Conservation (phyloP, 176 grass and related monocot genomes). For the Carex scoparia region DNA sequence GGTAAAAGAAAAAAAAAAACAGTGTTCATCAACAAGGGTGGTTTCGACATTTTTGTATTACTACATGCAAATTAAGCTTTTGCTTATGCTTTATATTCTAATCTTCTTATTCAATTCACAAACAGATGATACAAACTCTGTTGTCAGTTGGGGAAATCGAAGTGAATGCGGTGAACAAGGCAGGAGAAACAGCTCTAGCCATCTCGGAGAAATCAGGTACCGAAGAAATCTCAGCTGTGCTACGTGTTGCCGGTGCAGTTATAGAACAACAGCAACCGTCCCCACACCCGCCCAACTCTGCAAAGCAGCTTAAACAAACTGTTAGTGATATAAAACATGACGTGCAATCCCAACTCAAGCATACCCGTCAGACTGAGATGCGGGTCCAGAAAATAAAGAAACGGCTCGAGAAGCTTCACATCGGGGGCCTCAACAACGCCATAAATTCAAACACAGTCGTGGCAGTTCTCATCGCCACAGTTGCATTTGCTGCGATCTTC, state of each 20-base stretch:
- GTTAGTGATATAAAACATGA: slow-evolving; percentile 92
- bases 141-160: slow-evolving; percentile 57
- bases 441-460: slow-evolving; percentile 95
- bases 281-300: slow-evolving; percentile 57
- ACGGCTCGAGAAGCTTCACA: slow-evolving; percentile 76
- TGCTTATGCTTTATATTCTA: neutral
- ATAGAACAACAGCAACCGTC: slow-evolving; percentile 44
- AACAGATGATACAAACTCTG: slow-evolving; percentile 73
- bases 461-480: slow-evolving; percentile 88
- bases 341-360: slow-evolving; percentile 79
- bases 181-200: slow-evolving; percentile 82
- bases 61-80: neutral
- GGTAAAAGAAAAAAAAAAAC: neutral
- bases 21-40: neutral
- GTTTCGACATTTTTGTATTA: neutral
- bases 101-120: slow-evolving; percentile 2
- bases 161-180: slow-evolving; percentile 81
- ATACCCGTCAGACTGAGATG: slow-evolving; percentile 84
- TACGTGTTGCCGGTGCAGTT: slow-evolving; percentile 53
- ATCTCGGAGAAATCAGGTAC: slow-evolving; percentile 68
- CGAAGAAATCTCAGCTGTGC: slow-evolving; percentile 56
- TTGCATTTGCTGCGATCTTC: slow-evolving; percentile 94
- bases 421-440: slow-evolving; percentile 87
- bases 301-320: slow-evolving; percentile 94
- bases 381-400: slow-evolving; percentile 83